Base-by-base conservation (phyloP, 1,284 basidiomycete genomes). In the Afroboletus lepidellus region DNA sequence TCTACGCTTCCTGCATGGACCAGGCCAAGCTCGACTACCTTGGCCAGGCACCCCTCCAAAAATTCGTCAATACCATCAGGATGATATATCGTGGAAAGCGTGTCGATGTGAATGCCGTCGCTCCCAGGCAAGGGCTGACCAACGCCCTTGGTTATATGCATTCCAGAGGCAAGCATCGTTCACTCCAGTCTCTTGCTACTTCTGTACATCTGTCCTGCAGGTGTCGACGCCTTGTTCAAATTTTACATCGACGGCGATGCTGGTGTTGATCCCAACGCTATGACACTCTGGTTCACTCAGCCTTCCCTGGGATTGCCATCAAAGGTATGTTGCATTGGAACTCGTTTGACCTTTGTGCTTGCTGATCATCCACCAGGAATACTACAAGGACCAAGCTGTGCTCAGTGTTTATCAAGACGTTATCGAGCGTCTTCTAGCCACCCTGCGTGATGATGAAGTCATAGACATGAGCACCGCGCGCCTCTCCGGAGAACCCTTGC, bases 281-380 rank as follows among this genome's bases (percentile, higher is more conserved):
- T 96, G 81, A 82, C 84, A 0, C 77, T 95, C 16, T 94, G 88
- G 86, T 84, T 98, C 64, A 85, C 80, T 58, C 95, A 98, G 65
- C 82, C 89, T 8, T 79, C 75, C 11, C 77, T 98, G 8, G 92
- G 94, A 29, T 83, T 98, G 13, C 95, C 95, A 1, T 85, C 94
- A 38, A 94, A 95, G 78, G 89, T 87, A 50, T 20, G 47, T 4
- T 23, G 3, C 13, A 15, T 16, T 13, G 15, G 48, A n/a, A 42
- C 20, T 5, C 43, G 20, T 36, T 30, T 8, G 13, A 34, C 21
- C 54, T 41, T 49, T 41, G 42, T 57, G 7, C 30, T 52, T 41
- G 34, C 21, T 58, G 36, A 55, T 50, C 18, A 23, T 50, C 38
- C 16, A 16, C 5, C 60, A 92, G 85, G 92, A 95, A 73, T 98